phyloP scores from a whole-genome alignment of 2,329 filamentous ascomycete genomes.

The Neonectria punicea region DNA sequence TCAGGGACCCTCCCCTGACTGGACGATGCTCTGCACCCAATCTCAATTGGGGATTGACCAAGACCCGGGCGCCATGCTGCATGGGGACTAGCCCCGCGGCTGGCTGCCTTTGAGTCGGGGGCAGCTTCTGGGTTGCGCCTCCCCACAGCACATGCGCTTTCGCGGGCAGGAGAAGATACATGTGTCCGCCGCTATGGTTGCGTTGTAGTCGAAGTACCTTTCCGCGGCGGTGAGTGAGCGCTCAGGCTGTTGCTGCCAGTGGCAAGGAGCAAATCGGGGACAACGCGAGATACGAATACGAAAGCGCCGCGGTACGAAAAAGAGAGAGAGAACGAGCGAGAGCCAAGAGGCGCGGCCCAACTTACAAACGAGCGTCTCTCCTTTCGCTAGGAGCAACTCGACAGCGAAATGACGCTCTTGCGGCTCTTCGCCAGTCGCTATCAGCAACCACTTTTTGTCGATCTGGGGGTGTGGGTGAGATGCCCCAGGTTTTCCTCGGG shows the following conservation, averaged over 20 bases:
- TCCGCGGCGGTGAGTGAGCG: conserved; percentile 36
- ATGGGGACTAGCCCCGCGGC: conserved; percentile 25
- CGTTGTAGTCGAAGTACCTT: background rate
- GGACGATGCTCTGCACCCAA: conserved; percentile 40
- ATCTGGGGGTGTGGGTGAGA: conserved; percentile 20
- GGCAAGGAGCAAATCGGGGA: conserved; percentile 29
- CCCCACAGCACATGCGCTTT: conserved; percentile 20
- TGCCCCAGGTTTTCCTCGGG: conserved; percentile 9
- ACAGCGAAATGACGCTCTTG: background rate
- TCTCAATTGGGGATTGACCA: conserved; percentile 42
- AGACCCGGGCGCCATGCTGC: conserved; percentile 34
- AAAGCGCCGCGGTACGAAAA: conserved; percentile 41
- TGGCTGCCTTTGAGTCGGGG: conserved; percentile 34
- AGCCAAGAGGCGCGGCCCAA: conserved; percentile 10
- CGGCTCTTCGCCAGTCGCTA: background rate
- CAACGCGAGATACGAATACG: conserved; percentile 45
- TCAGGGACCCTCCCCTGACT: conserved; percentile 44
- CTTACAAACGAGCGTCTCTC: conserved; percentile 4
- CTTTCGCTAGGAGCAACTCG: background rate
- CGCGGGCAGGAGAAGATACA: conserved; percentile 13
- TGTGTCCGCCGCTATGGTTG: background rate
- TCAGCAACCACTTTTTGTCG: conserved; percentile 6
- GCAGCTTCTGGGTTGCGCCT: conserved; percentile 27
- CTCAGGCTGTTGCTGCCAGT: conserved; percentile 21
- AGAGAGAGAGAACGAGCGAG: conserved; percentile 23